These are phyloP conservation scores for Pythium apleroticum DNA, from an alignment of 352 stramenopile genomes.

Conservation along the genomic window DNA sequence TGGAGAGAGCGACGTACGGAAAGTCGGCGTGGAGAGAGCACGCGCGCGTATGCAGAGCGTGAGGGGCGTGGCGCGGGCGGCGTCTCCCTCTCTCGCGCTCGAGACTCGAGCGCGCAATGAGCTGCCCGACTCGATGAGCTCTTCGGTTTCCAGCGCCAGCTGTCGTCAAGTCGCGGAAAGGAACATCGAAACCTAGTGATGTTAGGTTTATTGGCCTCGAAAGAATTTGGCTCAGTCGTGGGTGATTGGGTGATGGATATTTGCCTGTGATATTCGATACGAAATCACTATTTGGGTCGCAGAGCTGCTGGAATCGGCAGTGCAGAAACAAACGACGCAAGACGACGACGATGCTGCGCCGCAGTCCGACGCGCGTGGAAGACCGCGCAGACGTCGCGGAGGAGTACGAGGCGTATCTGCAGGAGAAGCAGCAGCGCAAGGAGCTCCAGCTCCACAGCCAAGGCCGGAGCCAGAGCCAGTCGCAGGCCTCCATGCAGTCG, in stretches of 20 bases:
- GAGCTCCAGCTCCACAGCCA: neutral
- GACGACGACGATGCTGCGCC: slow-evolving; percentile 44
- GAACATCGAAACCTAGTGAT: neutral
- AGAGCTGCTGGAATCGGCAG: neutral
- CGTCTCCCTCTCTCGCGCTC: neutral
- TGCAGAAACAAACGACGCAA: neutral
- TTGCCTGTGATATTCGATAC: neutral
- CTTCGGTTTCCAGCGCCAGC: slow-evolving; percentile 3
- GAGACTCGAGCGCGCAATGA: neutral
- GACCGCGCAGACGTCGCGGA: slow-evolving; percentile 65
- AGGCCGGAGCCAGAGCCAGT: neutral
- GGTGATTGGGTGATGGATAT: slow-evolving; percentile 10
- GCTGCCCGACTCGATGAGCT: neutral
- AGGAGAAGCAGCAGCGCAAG: slow-evolving; percentile 42
- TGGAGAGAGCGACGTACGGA: slow-evolving; percentile 1
- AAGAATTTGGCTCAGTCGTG: neutral
- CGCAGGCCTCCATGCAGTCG: slow-evolving; percentile 1
- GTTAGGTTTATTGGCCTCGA: neutral
- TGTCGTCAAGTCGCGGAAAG: slow-evolving; percentile 10
- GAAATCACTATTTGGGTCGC: neutral
- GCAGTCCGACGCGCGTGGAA: slow-evolving; percentile 63
- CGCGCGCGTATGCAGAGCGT: neutral
- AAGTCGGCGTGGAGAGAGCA: neutral
- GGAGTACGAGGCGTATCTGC: slow-evolving; percentile 69
- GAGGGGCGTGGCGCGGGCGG: neutral